Percentiles rank a stretch among this genome's conserved stretches.
These are phyloP conservation scores for Gonapodya prolifera DNA, from an alignment of 192 early-diverging fungal genomes.

Conservation along the genomic window DNA sequence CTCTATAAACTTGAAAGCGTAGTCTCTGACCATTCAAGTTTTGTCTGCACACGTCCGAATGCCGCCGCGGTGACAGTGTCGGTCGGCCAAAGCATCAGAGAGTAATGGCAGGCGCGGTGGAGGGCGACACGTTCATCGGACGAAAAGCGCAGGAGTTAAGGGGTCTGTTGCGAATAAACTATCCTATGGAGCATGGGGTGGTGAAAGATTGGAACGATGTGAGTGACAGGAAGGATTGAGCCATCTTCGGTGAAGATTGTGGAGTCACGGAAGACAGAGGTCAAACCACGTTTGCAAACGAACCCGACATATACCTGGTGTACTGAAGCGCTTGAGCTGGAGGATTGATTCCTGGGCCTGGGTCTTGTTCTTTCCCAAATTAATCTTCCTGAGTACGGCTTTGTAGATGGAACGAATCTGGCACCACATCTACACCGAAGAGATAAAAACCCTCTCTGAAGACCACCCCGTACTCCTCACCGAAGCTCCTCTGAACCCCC, in stretches of 20 bases:
- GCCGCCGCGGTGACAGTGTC: conserved; percentile 35
- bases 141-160: conserved; percentile 89
- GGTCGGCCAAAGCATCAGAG: conserved; percentile 93
- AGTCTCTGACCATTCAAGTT: not conserved
- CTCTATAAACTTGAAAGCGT: conserved; percentile 2
- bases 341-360: too few species aligned
- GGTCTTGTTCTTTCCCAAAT: too few species aligned
- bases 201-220: conserved; percentile 96
- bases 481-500: conserved; percentile 91
- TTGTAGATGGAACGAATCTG: conserved; percentile 99
- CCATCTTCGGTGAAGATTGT: too few species aligned
- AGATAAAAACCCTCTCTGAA: conserved; percentile 87
- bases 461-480: conserved; percentile 98
- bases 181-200: conserved; percentile 95
- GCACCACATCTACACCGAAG: conserved; percentile 93
- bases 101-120: conserved; percentile 95
- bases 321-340: too few species aligned
- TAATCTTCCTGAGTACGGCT: too few species aligned
- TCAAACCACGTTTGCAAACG: too few species aligned
- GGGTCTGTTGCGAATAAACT: conserved; percentile 84
- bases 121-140: conserved; percentile 93
- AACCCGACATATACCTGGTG: too few species aligned
- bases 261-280: too few species aligned
- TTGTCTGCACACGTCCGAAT: not conserved
- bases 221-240: too few species aligned